These are phyloP conservation scores for Monilinia fructicola DNA, from an alignment of 2,329 filamentous ascomycete genomes.

Conservation along the genomic window DNA sequence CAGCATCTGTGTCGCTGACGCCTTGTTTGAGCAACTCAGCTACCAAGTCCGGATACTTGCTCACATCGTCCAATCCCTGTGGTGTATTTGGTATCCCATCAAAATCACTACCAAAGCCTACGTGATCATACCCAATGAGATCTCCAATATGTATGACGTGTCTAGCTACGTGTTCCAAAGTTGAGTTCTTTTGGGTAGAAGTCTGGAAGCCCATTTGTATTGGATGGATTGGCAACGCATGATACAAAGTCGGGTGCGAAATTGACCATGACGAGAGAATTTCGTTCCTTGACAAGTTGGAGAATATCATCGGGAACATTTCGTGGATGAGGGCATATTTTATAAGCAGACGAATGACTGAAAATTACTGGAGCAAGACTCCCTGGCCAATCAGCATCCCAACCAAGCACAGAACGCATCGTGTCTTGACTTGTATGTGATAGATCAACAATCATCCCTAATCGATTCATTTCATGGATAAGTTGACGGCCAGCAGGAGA, in stretches of 20 bases:
- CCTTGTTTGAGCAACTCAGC: conserved; percentile 71
- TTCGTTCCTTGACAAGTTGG: conserved; percentile 68
- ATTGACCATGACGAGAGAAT: conserved; percentile 87
- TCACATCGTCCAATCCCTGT: conserved; percentile 77
- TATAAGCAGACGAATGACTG: conserved; percentile 80
- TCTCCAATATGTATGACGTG: conserved; percentile 83
- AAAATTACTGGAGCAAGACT: conserved; percentile 83
- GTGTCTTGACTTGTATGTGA: conserved; percentile 77
- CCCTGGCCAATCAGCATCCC: conserved; percentile 60
- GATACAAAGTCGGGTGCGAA: conserved; percentile 81
- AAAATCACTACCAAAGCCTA: conserved; percentile 87
- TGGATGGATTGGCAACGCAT: conserved; percentile 56
- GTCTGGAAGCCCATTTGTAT: conserved; percentile 64
- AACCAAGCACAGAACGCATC: conserved; percentile 78
- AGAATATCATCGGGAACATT: conserved; percentile 88
- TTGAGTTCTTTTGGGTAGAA: conserved; percentile 67
- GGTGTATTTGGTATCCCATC: conserved; percentile 72
- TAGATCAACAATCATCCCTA: conserved; percentile 93
- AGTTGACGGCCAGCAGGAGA: conserved; percentile 67
- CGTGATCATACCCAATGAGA: conserved; percentile 80
- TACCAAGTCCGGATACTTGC: conserved; percentile 77
- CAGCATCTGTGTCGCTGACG: conserved; percentile 70
- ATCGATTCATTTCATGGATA: conserved; percentile 85
- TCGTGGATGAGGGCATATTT: conserved; percentile 80
- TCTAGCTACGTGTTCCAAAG: conserved; percentile 71